A percentile compares a stretch with the other conserved stretches of the same genome.
phyloP scores from a whole-genome alignment of 768 basidiomycete genomes.

The Termitomyces sp. region DNA sequence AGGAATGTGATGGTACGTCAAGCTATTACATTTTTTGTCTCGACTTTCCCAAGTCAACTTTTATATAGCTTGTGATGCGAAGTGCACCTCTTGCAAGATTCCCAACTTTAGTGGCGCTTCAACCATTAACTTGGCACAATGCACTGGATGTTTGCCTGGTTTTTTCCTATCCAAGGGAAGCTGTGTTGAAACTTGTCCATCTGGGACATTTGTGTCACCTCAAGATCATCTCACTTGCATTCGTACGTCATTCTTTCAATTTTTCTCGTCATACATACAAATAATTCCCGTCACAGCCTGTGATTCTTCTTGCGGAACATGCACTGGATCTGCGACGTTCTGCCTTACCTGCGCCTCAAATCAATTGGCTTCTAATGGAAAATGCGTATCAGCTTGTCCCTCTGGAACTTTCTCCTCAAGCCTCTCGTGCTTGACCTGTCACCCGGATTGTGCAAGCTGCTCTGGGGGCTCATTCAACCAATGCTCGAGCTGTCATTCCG shows the following conservation, averaged over 20 bases:
- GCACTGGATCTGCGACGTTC: constrained; percentile 59
- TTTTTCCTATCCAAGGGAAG: constrained; percentile 63
- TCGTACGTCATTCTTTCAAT: constrained; percentile 36
- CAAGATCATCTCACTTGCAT: constrained; percentile 71
- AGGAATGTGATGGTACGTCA: constrained; percentile 69
- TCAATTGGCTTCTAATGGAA: constrained; percentile 62
- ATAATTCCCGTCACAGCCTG: constrained; percentile 23
- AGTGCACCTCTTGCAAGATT: constrained; percentile 74
- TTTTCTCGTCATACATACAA: background rate
- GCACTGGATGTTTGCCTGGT: constrained; percentile 76
- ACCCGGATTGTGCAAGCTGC: constrained; percentile 79
- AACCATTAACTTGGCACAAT: constrained; percentile 58
- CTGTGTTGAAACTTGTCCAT: constrained; percentile 68
- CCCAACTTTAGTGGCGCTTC: constrained; percentile 67
- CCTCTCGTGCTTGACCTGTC: constrained; percentile 65
- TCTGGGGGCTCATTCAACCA: constrained; percentile 62
- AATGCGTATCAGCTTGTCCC: constrained; percentile 71
- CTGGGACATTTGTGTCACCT: constrained; percentile 66
- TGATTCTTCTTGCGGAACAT: constrained; percentile 59
- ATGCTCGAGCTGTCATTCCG: constrained; percentile 64
- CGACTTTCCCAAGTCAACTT: background rate
- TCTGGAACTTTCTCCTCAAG: constrained; percentile 60
- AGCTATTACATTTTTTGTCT: background rate
- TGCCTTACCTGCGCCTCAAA: constrained; percentile 69
- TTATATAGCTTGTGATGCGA: constrained; percentile 61